Evolutionary conservation across 2,329 filamentous ascomycete genomes (phyloP).

Genomic region (Triangularia verruculosa): DNA sequence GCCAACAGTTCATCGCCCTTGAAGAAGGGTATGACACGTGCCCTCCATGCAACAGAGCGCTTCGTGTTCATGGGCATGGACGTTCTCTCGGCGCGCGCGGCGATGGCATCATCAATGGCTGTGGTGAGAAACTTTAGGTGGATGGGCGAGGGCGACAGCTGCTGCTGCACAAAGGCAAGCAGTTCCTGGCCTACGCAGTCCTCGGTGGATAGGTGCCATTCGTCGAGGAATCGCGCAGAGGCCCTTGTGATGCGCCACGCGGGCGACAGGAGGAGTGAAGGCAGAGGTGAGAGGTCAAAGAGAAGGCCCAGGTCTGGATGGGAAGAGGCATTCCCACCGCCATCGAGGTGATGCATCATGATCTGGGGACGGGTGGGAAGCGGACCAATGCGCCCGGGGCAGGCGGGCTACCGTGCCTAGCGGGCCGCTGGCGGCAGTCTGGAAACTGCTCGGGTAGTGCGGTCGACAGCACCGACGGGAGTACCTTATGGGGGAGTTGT

Average conservation of each 20-base stretch:
- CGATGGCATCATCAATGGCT: constrained; percentile 33
- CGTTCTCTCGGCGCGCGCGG: constrained; percentile 28
- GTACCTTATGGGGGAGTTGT: background rate
- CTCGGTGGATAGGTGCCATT: constrained; percentile 28
- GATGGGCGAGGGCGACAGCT: constrained; percentile 28
- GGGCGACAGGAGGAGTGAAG: constrained; percentile 33
- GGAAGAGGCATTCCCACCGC: background rate
- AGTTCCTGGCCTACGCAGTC: constrained; percentile 32
- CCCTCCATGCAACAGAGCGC: constrained; percentile 31
- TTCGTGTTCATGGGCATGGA: constrained; percentile 23
- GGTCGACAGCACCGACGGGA: background rate
- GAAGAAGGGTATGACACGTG: constrained; percentile 35
- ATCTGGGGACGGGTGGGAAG: too few species aligned
- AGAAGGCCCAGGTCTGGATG: constrained; percentile 27
- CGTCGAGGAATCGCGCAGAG: constrained; percentile 31
- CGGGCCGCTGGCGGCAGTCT: constrained; percentile 2
- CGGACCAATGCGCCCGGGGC: background rate
- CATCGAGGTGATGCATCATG: background rate
- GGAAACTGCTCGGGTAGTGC: constrained; percentile 3
- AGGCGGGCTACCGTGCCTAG: background rate
- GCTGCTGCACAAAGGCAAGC: constrained; percentile 28
- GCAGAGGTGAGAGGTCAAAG: constrained; percentile 33
- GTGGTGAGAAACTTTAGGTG: constrained; percentile 29
- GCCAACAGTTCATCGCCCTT: constrained; percentile 31
- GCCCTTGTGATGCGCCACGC: constrained; percentile 31